Base-by-base conservation (phyloP, 2,329 filamentous ascomycete species). In the Penicillium griseofulvum region DNA sequence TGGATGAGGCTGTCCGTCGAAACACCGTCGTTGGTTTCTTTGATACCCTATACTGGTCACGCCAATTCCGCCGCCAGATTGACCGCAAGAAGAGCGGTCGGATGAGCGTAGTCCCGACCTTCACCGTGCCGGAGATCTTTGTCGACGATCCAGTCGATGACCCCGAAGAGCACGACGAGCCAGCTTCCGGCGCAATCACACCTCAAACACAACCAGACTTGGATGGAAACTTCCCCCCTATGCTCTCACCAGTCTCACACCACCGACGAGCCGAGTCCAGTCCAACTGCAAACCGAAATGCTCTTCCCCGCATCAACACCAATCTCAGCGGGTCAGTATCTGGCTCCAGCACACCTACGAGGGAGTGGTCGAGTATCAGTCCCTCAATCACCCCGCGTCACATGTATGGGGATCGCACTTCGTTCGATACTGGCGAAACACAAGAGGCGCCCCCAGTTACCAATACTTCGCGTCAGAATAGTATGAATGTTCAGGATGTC, bases 11-110 rank as follows among this genome's bases (percentile, higher is more conserved):
- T 63, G 91, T 97, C 41, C 88, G 91, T 55, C 86, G 95, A 55
- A 89, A 93, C 60, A 86, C 92, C 28, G 94, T 99, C 10, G 83
- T 94, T 41, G 91, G 92, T 38, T 99, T 99, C 78, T 97, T 99
- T 73, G 90, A 97, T 71, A 97, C 92, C 19, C 84, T 88, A 60
- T 90, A 93, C 76, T 96, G 90, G 86, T 86, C 88, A 38, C 86
- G 92, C 42, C 83, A 84, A 63, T 97, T 97, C 80, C 87, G 90
- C 64, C 86, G 86, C 50, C 83, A 87, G 55, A 80, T 90, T 70
- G 86, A 91, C 36, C 81, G 80, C 56, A 91, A 91, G 75, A 84
- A 84, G 59, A 83, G 83, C 4, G 87, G 87, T 19, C 88, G 91
- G 57, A 89, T 97, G 84, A 88, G 86, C 5, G 83, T 80, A 1